Evolutionary conservation across 306 rosid species (phyloP).

Genomic region (Ochetophila trinervis): DNA sequence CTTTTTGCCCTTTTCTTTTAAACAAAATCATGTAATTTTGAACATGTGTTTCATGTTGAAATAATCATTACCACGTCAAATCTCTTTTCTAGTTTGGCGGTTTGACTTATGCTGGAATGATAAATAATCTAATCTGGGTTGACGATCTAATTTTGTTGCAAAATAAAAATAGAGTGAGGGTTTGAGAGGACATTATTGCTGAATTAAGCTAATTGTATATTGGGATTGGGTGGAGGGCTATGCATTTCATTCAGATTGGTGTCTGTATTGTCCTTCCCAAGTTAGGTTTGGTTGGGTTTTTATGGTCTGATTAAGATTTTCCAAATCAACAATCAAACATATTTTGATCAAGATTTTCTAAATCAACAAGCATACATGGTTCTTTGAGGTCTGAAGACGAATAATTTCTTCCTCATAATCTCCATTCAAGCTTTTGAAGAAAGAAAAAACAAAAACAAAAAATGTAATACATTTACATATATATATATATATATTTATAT

Average conservation of each 20-base stretch:
- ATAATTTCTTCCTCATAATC: too few species aligned
- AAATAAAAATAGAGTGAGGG: background rate
- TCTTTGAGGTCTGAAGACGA: conserved; percentile 9
- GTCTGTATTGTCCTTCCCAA: too few species aligned
- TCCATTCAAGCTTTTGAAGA: too few species aligned
- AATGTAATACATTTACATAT: too few species aligned
- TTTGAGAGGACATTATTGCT: background rate
- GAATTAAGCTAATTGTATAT: too few species aligned
- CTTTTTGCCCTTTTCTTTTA: background rate
- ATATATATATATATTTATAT: too few species aligned
- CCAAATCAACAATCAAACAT: conserved; percentile 23
- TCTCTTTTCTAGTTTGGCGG: conserved; percentile 4
- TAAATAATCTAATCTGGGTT: background rate
- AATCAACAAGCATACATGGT: conserved; percentile 23
- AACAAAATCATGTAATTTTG: conserved; percentile 2
- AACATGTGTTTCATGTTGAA: conserved; percentile 16
- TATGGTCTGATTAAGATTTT: too few species aligned
- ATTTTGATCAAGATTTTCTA: background rate
- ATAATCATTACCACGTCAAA: conserved; percentile 15
- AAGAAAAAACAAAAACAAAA: too few species aligned
- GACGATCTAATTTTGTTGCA: background rate
- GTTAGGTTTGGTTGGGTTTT: too few species aligned
- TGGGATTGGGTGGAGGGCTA: too few species aligned
- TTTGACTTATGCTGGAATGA: conserved; percentile 3
- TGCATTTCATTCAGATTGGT: too few species aligned